phyloP scores from a whole-genome alignment of 1,284 basidiomycete species.

The Leccinum pallidistipes region DNA sequence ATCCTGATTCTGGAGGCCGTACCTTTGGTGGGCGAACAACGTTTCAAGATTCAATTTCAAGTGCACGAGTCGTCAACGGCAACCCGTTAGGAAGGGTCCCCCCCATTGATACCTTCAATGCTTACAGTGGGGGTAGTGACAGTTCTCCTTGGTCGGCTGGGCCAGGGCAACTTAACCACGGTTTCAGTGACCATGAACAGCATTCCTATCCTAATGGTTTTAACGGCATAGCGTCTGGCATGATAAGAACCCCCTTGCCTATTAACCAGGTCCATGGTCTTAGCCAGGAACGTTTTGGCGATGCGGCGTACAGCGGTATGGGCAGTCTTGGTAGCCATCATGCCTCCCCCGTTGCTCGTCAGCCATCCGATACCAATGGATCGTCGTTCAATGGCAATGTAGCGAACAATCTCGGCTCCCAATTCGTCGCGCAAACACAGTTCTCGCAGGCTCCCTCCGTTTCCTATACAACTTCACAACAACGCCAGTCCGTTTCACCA shows the following conservation, averaged over 20 bases:
- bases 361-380: slow-evolving; percentile 27
- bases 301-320: slow-evolving; percentile 25
- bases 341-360: slow-evolving; percentile 24
- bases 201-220: slow-evolving; percentile 30
- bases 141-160: slow-evolving; percentile 42
- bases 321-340: slow-evolving; percentile 24
- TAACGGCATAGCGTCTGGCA: slow-evolving; percentile 19
- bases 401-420: slow-evolving; percentile 24
- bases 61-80: slow-evolving; percentile 38
- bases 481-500: slow-evolving; percentile 22
- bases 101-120: slow-evolving; percentile 45
- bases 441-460: slow-evolving; percentile 34
- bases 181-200: slow-evolving; percentile 26
- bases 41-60: slow-evolving; percentile 37
- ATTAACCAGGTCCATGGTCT: slow-evolving; percentile 24
- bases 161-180: slow-evolving; percentile 21
- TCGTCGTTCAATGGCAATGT: slow-evolving; percentile 18
- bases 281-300: slow-evolving; percentile 30
- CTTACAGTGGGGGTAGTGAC: slow-evolving; percentile 36
- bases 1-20: slow-evolving; percentile 35
- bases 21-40: slow-evolving; percentile 35
- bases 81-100: slow-evolving; percentile 37
- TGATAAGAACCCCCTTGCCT: slow-evolving; percentile 21
- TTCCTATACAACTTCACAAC: slow-evolving; percentile 26
- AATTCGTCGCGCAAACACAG: slow-evolving; percentile 20